Evolutionary conservation across 805 yeast genomes (phyloP).

Genomic region (Candida schatavii): DNA sequence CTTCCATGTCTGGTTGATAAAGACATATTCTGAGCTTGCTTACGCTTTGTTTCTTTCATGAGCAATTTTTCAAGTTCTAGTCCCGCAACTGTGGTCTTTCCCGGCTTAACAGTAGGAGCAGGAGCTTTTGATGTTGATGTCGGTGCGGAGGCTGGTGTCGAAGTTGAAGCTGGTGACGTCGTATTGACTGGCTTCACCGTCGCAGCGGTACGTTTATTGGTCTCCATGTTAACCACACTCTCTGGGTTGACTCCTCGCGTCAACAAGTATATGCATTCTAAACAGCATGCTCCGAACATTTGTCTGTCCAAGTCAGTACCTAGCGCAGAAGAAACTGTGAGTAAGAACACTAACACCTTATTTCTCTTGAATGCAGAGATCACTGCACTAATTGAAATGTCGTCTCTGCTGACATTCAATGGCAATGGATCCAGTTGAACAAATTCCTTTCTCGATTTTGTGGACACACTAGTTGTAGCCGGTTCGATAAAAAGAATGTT

Average conservation of each 20-base stretch:
- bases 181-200: conserved; percentile 42
- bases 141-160: background rate
- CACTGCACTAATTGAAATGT: conserved; percentile 61
- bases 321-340: conserved; percentile 67
- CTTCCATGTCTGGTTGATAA: conserved; percentile 80
- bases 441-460: conserved; percentile 36
- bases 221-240: conserved; percentile 17
- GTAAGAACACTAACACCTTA: conserved; percentile 67
- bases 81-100: conserved; percentile 19
- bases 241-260: conserved; percentile 53
- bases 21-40: conserved; percentile 44
- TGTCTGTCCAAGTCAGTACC: conserved; percentile 61
- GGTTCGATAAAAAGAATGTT: conserved; percentile 80
- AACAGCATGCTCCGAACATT: conserved; percentile 56
- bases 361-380: conserved; percentile 61
- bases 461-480: conserved; percentile 50
- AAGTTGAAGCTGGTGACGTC: background rate
- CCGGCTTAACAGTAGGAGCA: conserved; percentile 18
- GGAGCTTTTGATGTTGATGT: too few species aligned
- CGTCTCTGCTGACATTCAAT: conserved; percentile 56
- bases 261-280: conserved; percentile 69
- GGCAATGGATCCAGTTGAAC: conserved; percentile 47
- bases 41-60: conserved; percentile 57
- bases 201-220: conserved; percentile 30
- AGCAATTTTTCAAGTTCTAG: conserved; percentile 49